Evolutionary conservation across 352 stramenopile species (phyloP), one percentile per base, ranked within the genome.

Genomic region (Vaucheria bursata): DNA sequence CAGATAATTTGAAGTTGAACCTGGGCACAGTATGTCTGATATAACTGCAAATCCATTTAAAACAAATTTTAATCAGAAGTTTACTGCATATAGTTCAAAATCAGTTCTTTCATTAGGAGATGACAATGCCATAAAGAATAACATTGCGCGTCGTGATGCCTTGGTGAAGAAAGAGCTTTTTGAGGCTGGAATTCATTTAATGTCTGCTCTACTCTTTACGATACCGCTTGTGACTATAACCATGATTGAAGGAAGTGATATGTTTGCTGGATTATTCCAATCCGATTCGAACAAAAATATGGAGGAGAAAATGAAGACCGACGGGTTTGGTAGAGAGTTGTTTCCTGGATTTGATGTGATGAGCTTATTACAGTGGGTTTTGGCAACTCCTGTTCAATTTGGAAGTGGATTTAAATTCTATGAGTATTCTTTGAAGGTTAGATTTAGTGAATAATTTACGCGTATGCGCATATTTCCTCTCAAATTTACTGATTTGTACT

Each of bases 331-430:
- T 38, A 73, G 2, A 38, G 35, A 53, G 29, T 35, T 79, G 5
- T 39, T 50, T 4, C 74, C 74, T 33, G 74, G 74, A 0, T 45
- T 79, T 8, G 36, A 40, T 7, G 74, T 79, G 0, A 37, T 36
- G 0, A 52, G 65, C 29, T 31, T 80, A 33, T 29, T 77, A 18
- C 50, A 80, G 75, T 80, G 75, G 75, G 75, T n/a, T 29, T 84
- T 98, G 33, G 87, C 94, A 25, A 97, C 93, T 1, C 94, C 94
- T 0, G 93, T 99, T 36, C 94, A 98, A 84, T 97, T 98, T 83
- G 90, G 91, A 74, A 91, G 89, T 50, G 95, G 90, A 1, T 88
- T 87, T 32, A 89, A 90, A 53, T 99, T 98, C 81, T 97, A 98
- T 85, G 80, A 92, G 6, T 91, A 95, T 79, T 90, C 94, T 4